A percentile compares a stretch with the other conserved stretches of the same genome.
Evolutionary conservation across 805 yeast species (phyloP).

Genomic region (Scheffersomyces coipomensis): DNA sequence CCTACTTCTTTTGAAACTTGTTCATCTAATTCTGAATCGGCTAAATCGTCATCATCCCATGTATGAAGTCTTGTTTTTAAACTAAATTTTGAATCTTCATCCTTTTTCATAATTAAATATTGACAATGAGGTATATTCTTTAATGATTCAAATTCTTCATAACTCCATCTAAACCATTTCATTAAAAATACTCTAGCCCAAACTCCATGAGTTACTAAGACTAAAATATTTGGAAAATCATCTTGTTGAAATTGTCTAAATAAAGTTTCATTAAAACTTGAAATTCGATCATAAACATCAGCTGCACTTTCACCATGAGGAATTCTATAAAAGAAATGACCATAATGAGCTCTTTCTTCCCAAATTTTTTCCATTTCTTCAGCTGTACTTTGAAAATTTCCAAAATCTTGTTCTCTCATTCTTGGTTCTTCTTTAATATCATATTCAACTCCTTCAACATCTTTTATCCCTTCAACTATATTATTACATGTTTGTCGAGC

Average conservation of each 20-base stretch:
- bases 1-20: constrained; percentile 34
- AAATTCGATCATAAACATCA: constrained; percentile 88
- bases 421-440: constrained; percentile 82
- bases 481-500: constrained; percentile 83
- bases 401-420: constrained; percentile 93
- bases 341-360: constrained; percentile 83
- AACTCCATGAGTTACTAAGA: constrained; percentile 89
- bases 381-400: constrained; percentile 79
- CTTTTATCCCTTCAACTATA: constrained; percentile 55
- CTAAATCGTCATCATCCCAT: constrained; percentile 62
- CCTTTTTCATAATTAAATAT: constrained; percentile 73
- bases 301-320: constrained; percentile 97
- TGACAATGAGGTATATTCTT: constrained; percentile 85
- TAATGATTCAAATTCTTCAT: constrained; percentile 81
- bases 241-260: constrained; percentile 74
- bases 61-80: constrained; percentile 63
- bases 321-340: constrained; percentile 76
- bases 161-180: constrained; percentile 95
- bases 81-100: constrained; percentile 46
- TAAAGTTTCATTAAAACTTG: constrained; percentile 84
- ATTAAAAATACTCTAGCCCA: constrained; percentile 91
- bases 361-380: constrained; percentile 79
- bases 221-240: constrained; percentile 75
- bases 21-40: constrained; percentile 35
- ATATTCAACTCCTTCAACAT: constrained; percentile 43